phyloP scores from a whole-genome alignment of 129 eudicot species.

The Cynara cardunculus region DNA sequence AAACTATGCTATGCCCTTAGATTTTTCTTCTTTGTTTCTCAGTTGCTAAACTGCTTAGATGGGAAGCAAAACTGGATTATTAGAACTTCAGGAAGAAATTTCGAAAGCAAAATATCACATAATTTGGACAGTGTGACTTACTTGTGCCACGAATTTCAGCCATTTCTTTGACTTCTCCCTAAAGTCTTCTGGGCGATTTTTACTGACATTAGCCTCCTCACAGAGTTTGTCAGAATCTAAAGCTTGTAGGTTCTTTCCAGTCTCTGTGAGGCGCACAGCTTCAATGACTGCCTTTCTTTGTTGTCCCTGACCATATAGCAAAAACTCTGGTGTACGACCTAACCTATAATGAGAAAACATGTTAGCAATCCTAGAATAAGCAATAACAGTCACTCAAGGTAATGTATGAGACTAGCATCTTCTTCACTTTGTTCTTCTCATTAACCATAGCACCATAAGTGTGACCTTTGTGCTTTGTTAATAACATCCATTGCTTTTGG shows the following conservation, averaged over 20 bases:
- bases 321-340: constrained; percentile 78
- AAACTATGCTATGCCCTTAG: not conserved
- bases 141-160: constrained; percentile 85
- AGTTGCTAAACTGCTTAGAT: not conserved
- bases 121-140: constrained; percentile 22
- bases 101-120: not conserved
- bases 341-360: constrained; percentile 45
- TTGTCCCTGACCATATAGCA: constrained; percentile 93
- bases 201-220: constrained; percentile 36
- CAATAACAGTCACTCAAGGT: not conserved
- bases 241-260: constrained; percentile 35
- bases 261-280: constrained; percentile 77
- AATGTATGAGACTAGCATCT: not conserved
- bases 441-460: not conserved
- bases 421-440: not conserved
- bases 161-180: constrained; percentile 93
- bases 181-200: constrained; percentile 48
- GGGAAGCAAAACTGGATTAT: not conserved
- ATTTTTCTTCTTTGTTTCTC: not conserved
- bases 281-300: constrained; percentile 92
- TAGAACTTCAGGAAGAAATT: not conserved
- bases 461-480: not conserved
- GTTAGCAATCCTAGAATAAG: constrained; percentile 2
- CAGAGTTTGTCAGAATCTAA: constrained; percentile 32
- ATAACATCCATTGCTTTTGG: not conserved